Percentiles rank a stretch among this genome's conserved stretches.
phyloP scores from a whole-genome alignment of 2,329 filamentous ascomycete genomes.

The Zalaria sp. region DNA sequence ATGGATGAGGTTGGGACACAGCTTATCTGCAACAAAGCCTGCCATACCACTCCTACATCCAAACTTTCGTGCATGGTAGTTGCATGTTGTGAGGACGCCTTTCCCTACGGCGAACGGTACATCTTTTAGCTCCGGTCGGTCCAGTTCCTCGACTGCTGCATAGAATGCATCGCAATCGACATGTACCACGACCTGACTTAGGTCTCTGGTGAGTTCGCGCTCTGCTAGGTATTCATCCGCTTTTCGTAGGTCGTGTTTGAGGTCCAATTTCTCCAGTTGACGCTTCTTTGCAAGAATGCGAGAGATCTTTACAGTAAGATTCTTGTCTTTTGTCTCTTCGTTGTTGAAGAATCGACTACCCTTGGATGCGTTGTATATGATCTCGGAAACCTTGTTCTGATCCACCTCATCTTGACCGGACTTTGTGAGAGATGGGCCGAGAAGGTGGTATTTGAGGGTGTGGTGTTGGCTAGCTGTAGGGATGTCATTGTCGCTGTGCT shows the following conservation, averaged over 20 bases:
- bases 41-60: slow-evolving; percentile 94
- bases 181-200: slow-evolving; percentile 77
- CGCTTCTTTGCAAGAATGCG: slow-evolving; percentile 62
- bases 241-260: slow-evolving; percentile 56
- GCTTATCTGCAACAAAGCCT: slow-evolving; percentile 82
- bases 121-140: slow-evolving; percentile 66
- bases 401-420: slow-evolving; percentile 89
- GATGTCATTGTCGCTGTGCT: neutral
- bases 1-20: slow-evolving; percentile 75
- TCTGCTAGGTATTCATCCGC: slow-evolving; percentile 72
- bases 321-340: slow-evolving; percentile 69
- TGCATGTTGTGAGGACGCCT: slow-evolving; percentile 58
- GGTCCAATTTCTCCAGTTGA: slow-evolving; percentile 60
- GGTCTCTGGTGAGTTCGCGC: slow-evolving; percentile 63
- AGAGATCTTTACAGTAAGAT: slow-evolving; percentile 73
- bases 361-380: slow-evolving; percentile 94
- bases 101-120: slow-evolving; percentile 84
- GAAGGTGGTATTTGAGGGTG: slow-evolving; percentile 75
- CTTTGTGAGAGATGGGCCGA: slow-evolving; percentile 86
- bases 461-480: slow-evolving; percentile 29
- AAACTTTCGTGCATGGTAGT: slow-evolving; percentile 81
- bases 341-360: slow-evolving; percentile 93
- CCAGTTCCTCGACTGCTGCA: slow-evolving; percentile 70
- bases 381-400: slow-evolving; percentile 83
- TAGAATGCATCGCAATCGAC: slow-evolving; percentile 98